These are phyloP conservation scores for Chaetoceros muelleri DNA, from an alignment of 108 stramenopile species.

Conservation along the genomic window DNA sequence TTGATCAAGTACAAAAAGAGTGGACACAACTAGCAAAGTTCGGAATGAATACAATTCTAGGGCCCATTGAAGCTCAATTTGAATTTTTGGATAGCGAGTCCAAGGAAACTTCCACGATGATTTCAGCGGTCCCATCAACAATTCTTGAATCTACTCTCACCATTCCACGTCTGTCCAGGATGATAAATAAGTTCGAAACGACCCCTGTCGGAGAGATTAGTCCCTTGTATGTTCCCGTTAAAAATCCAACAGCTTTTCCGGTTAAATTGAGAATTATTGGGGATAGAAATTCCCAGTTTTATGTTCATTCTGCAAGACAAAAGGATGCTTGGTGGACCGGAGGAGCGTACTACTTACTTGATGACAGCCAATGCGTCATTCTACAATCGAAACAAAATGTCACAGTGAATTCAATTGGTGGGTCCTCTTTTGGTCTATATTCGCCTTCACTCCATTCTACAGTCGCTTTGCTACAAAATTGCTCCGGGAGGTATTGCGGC, in stretches of 20 bases:
- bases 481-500: constrained; percentile 65
- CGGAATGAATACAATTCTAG: background rate
- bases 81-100: background rate
- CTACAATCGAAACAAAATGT: constrained; percentile 65
- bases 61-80: background rate
- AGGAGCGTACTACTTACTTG: constrained; percentile 49
- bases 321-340: constrained; percentile 54
- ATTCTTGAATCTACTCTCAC: constrained; percentile 31
- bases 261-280: constrained; percentile 49
- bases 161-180: constrained; percentile 38
- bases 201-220: constrained; percentile 38
- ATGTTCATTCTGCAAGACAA: constrained; percentile 11
- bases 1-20: background rate
- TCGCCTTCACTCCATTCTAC: constrained; percentile 57
- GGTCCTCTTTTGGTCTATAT: constrained; percentile 46
- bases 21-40: background rate
- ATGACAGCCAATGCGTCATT: constrained; percentile 37
- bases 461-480: constrained; percentile 37
- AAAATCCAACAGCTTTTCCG: constrained; percentile 59
- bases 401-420: constrained; percentile 46
- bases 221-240: constrained; percentile 24
- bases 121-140: constrained; percentile 36
- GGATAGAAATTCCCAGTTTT: constrained; percentile 8
- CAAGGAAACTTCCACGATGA: constrained; percentile 6
- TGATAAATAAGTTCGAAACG: constrained; percentile 39